Conservation (phyloP, 257 asterid species). For the Buddleja alternifolia region DNA sequence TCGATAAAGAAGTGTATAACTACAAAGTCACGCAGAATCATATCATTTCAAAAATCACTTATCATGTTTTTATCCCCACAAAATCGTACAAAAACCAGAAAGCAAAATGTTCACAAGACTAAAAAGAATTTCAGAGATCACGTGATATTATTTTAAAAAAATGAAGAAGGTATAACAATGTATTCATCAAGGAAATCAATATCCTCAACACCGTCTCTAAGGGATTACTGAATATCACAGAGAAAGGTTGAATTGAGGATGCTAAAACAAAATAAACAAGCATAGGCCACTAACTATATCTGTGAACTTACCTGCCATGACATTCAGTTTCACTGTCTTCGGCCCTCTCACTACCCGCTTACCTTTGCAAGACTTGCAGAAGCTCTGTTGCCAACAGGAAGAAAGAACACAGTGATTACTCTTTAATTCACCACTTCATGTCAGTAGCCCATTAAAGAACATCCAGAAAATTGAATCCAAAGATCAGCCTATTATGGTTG, state of each 20-base stretch:
- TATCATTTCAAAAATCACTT: constrained; percentile 16
- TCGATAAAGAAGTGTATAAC: not conserved
- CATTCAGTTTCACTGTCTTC: constrained; percentile 71
- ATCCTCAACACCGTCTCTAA: not conserved
- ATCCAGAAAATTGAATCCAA: not conserved
- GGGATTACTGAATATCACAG: not conserved
- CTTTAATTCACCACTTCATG: not conserved
- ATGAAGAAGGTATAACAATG: not conserved
- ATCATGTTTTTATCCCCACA: constrained; percentile 1
- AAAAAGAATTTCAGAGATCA: constrained; percentile 1
- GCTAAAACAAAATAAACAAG: not conserved
- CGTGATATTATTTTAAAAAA: not conserved
- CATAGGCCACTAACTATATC: not conserved
- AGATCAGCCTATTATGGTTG: not conserved
- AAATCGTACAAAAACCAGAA: not conserved
- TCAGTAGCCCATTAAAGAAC: not conserved
- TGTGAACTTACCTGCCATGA: constrained; percentile 67
- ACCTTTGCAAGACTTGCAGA: constrained; percentile 92
- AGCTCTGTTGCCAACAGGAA: constrained; percentile 52
- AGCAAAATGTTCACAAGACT: not conserved
- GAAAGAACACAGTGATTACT: constrained; percentile 25
- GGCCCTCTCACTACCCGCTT: constrained; percentile 70
- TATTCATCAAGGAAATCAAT: not conserved
- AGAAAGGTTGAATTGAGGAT: not conserved
- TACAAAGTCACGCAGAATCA: constrained; percentile 16